These are phyloP conservation scores for Neospora caninum DNA, from an alignment of 169 alveolate genomes.

Conservation along the genomic window DNA sequence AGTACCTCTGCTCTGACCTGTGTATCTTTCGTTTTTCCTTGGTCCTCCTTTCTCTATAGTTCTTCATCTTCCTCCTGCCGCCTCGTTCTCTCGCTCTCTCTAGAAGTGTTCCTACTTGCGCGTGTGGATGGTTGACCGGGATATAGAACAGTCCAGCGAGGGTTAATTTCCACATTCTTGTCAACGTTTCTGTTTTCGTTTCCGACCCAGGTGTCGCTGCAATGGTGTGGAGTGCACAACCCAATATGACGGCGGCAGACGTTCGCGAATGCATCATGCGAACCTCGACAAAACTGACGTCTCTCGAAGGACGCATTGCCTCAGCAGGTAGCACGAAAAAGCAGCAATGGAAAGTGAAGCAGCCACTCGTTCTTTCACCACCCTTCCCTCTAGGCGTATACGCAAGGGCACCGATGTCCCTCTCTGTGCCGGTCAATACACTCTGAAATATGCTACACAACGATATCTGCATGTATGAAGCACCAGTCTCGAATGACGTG, in stretches of 20 bases:
- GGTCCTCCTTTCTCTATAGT: no score
- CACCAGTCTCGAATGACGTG: no score
- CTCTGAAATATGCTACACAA: not conserved
- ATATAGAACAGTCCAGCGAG: no score
- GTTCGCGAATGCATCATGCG: conserved; percentile 39
- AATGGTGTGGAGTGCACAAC: conserved; percentile 42
- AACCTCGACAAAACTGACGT: not conserved
- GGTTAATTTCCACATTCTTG: no score
- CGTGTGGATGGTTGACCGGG: no score
- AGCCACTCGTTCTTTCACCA: not conserved
- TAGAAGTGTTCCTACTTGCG: no score
- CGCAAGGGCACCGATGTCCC: not conserved
- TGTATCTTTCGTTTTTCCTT: no score
- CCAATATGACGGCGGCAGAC: conserved; percentile 49
- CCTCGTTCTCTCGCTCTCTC: no score
- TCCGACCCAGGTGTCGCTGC: conserved; percentile 42
- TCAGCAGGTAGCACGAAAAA: not conserved
- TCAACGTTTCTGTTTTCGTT: no score
- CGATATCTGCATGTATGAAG: not conserved
- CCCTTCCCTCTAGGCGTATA: not conserved
- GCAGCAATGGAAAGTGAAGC: not conserved
- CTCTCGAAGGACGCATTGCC: not conserved
- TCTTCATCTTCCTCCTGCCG: no score
- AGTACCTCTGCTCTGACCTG: no score
- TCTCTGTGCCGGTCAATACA: not conserved